Percentiles rank a stretch among this genome's conserved stretches.
Evolutionary conservation across 139 green algal species (phyloP).

Genomic region (Auxenochlorella protothecoides): DNA sequence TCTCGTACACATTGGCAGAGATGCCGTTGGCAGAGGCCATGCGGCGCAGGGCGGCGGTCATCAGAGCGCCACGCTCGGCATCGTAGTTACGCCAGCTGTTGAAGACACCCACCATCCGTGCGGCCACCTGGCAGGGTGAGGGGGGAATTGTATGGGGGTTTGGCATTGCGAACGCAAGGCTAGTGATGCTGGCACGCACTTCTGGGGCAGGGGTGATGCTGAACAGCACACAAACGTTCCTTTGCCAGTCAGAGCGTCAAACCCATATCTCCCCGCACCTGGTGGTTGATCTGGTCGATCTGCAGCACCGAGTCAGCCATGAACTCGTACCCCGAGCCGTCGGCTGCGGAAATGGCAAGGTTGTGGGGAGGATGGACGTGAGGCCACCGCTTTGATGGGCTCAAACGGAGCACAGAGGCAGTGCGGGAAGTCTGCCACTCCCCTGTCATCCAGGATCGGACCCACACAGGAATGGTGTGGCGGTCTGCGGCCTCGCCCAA

Average conservation of each 20-base stretch:
- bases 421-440: too few relatives aligned
- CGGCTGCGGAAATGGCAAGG: constrained; percentile 12
- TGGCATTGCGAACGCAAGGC: too few relatives aligned
- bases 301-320: constrained; percentile 69
- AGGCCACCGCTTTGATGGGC: too few relatives aligned
- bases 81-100: constrained; percentile 80
- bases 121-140: constrained; percentile 52
- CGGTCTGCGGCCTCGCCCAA: too few relatives aligned
- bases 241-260: not conserved
- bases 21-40: not conserved
- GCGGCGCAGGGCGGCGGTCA: not conserved
- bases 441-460: too few relatives aligned
- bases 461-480: too few relatives aligned
- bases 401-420: too few relatives aligned
- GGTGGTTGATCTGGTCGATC: constrained; percentile 74
- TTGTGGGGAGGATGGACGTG: too few relatives aligned
- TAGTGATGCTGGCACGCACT: not conserved
- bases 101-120: constrained; percentile 74
- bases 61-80: constrained; percentile 19
- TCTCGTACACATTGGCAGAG: not conserved
- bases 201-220: not conserved
- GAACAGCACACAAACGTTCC: not conserved
- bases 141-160: not conserved
- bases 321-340: constrained; percentile 92
- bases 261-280: constrained; percentile 20